Conservation (phyloP, 1,284 basidiomycete species). For the Cryptococcus neoformans region DNA sequence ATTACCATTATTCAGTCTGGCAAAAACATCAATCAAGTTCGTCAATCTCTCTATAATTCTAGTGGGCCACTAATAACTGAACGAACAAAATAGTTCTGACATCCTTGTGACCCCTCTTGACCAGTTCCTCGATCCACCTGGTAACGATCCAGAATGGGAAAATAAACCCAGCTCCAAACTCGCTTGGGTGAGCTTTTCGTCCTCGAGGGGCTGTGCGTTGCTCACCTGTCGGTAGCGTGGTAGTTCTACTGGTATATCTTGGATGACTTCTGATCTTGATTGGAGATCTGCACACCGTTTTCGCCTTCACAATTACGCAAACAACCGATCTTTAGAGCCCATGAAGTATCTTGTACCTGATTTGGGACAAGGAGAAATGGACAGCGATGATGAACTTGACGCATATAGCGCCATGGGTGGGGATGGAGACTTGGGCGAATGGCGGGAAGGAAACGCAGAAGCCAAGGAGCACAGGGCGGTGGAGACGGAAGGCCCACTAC, state of each 20-base stretch:
- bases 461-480: constrained; percentile 48
- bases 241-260: constrained; percentile 51
- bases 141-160: constrained; percentile 50
- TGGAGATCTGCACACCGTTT: constrained; percentile 52
- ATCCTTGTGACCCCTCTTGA: constrained; percentile 53
- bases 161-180: constrained; percentile 47
- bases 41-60: neutral
- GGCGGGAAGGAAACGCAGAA: constrained; percentile 27
- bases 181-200: constrained; percentile 45
- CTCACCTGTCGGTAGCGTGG: constrained; percentile 30
- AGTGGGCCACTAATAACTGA: neutral
- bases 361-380: constrained; percentile 15
- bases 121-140: constrained; percentile 46
- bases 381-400: neutral
- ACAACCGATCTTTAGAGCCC: constrained; percentile 27
- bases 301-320: constrained; percentile 49
- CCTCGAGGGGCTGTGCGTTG: neutral
- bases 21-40: constrained; percentile 46
- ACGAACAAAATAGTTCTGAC: constrained; percentile 41
- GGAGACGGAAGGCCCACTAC: constrained; percentile 36
- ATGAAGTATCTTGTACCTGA: constrained; percentile 30
- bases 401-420: neutral
- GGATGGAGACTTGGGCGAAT: neutral
- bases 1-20: constrained; percentile 46
- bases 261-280: constrained; percentile 43